Base-by-base conservation (phyloP, 176 grass and related monocot genomes). In the Oryza nivara region DNA sequence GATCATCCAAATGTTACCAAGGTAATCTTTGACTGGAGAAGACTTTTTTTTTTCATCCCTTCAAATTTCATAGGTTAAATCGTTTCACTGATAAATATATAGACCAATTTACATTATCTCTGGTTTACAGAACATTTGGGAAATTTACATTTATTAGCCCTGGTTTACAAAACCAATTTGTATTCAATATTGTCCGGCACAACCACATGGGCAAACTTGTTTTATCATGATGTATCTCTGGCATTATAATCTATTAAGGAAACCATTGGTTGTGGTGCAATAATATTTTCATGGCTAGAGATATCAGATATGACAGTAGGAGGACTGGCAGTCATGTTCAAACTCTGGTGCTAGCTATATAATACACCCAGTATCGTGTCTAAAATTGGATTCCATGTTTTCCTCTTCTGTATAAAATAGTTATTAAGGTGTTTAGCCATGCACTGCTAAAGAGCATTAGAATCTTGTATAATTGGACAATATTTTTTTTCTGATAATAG, bases 1-100 rank as follows among this genome's bases (percentile, higher is more conserved):
- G 93, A 99, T 84, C 97, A 99, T 85, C 93, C 97, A 65, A 99
- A 99, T 25, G 93, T 99, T 74, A 96, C 97, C 16, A 99, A 94
- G 92, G 97, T 99, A 83, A 26, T 70, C 3, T 66, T 80, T 65
- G 6, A 19, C 80, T 72, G 41, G 66, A 38, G 22, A 70, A 52
- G 16, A 7, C 75, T 7, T 7, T 22, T 35, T 43, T 43, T 68
- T 54, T 11, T 7, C 2, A 1, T n/a, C 41, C 22, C 76, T 47
- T 68, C 30, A 25, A 69, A 49, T 23, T 75, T 83, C 11, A 68
- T 49, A 74, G 63, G 47, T n/a, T 61, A 90, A 60, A 26, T 80
- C 44, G 36, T 35, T 77, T 56, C 73, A 2, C 61, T 60, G 26
- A 44, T 83, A 65, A 44, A 49, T 75, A 15, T 11, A 19, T 43